phyloP scores from a whole-genome alignment of 768 basidiomycete genomes.

The Boletus reticuloceps region DNA sequence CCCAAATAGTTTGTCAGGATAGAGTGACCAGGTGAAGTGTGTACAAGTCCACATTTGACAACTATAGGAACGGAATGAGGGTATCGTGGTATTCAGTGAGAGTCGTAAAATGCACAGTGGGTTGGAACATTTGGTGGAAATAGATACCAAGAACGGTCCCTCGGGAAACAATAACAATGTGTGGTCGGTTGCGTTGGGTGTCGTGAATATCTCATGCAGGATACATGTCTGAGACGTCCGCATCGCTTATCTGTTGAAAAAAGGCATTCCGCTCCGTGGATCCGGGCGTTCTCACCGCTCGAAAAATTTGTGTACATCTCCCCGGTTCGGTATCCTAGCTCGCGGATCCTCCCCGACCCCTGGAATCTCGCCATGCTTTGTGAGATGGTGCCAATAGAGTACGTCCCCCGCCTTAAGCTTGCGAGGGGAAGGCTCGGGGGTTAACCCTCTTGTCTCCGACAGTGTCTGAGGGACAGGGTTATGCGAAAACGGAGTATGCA shows the following conservation, averaged over 20 bases:
- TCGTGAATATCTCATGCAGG: conserved; percentile 28
- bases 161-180: conserved; percentile 14
- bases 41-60: conserved; percentile 23
- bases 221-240: conserved; percentile 4
- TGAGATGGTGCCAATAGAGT: conserved; percentile 76
- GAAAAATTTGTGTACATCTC: conserved; percentile 9
- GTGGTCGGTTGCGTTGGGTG: conserved; percentile 18
- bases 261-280: conserved; percentile 7
- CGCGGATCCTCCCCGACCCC: conserved; percentile 62
- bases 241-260: conserved; percentile 12
- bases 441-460: conserved; percentile 8
- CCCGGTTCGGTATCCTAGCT: conserved; percentile 34
- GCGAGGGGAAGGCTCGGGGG: conserved; percentile 29
- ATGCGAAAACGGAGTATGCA: conserved; percentile 12
- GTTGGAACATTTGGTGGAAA: conserved; percentile 27
- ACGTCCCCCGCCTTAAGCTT: conserved; percentile 57
- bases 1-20: conserved; percentile 21
- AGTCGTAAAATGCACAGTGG: conserved; percentile 29
- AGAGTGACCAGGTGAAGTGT: conserved; percentile 16
- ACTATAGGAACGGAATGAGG: conserved; percentile 32
- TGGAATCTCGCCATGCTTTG: conserved; percentile 68
- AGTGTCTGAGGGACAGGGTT: conserved; percentile 10
- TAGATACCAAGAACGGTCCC: conserved; percentile 29
- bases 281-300: conserved; percentile 27
- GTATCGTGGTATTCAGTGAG: conserved; percentile 34